Base-by-base conservation (phyloP, 768 basidiomycete species). In the Hemileccinum impolitum region DNA sequence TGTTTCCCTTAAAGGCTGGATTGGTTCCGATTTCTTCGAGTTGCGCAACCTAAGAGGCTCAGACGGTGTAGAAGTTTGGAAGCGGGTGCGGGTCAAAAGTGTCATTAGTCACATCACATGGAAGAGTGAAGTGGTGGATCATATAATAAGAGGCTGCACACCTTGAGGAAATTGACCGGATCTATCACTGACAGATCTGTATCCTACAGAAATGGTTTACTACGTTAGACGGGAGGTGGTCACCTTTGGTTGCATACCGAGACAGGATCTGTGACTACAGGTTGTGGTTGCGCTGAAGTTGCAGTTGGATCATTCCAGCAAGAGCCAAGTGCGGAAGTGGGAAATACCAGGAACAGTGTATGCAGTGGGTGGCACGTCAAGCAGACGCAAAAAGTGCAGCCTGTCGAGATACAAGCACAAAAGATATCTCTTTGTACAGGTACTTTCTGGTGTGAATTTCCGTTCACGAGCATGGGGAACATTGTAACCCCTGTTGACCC, bases 281-380 rank as follows among this genome's bases (percentile, higher is more conserved):
- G 85, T 61, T 87, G 85, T 4, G 79, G 79, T 63, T 88, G 84
- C 1, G 75, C 79, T 15, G 77, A 76, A 4, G 85, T 87, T 15
- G 77, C 81, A 3, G 82, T 86, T n/a, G 85, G 84, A 51, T 76
- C 65, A 60, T 86, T 85, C 69, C 79, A 84, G 63, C 86, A 88
- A 40, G 75, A 70, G 17, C 67, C 64, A 60, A 79, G 87, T 19
- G 74, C 67, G 3, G 80, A 75, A 1, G 83, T 82, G 1, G 84
- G 83, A 60, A 85, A 86, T 6, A 65, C 82, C 83, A 6, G 80
- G 77, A 14, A 68, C 82, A 1, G 81, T 79, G 60, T 77, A 84
- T 6, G 75, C 75, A 70, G 71, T 43, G 11, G 18, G 35, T 1
- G 39, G 23, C 8, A 18, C 43, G 19, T 39, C 38, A 4, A 25